Percentiles rank a stretch among this genome's conserved stretches.
These are phyloP conservation scores for Colletotrichum paranaense DNA, from an alignment of 2,329 filamentous ascomycete genomes.

Conservation along the genomic window DNA sequence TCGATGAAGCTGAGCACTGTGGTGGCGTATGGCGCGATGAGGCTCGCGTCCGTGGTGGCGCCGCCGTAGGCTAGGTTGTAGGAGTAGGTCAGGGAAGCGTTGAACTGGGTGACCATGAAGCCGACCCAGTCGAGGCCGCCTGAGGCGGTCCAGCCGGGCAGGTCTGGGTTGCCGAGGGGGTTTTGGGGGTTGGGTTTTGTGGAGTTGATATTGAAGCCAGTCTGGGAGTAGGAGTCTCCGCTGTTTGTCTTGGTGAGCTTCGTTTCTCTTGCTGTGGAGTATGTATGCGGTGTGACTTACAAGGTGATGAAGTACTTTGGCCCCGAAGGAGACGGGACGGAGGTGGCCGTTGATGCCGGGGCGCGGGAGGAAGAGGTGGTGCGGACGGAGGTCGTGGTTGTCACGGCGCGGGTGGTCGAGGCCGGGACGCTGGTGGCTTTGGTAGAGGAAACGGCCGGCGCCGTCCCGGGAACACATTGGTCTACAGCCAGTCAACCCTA, in stretches of 20 bases:
- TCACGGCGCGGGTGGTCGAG: constrained; percentile 8
- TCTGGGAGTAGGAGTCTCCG: constrained; percentile 70
- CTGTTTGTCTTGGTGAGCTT: constrained; percentile 42
- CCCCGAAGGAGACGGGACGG: constrained; percentile 8
- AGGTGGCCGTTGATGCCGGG: neutral
- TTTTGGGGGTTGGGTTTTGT: constrained; percentile 63
- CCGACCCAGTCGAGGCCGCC: constrained; percentile 62
- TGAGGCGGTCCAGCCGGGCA: constrained; percentile 59
- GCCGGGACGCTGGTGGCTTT: constrained; percentile 8
- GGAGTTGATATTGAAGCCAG: constrained; percentile 63
- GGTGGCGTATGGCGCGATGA: constrained; percentile 60
- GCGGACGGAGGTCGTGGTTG: constrained; percentile 11
- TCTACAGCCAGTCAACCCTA: neutral
- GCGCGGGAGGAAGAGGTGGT: constrained; percentile 8
- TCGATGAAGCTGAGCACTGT: constrained; percentile 63
- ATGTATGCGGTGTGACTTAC: constrained; percentile 38
- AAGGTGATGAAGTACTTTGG: constrained; percentile 54
- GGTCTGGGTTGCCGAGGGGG: constrained; percentile 70
- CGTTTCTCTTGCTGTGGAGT: neutral
- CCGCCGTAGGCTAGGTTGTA: constrained; percentile 65
- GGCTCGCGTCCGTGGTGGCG: constrained; percentile 59
- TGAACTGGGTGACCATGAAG: constrained; percentile 55
- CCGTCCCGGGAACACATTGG: constrained; percentile 30
- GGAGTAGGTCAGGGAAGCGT: constrained; percentile 52
- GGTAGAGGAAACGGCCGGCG: constrained; percentile 8